A percentile compares a stretch with the other conserved stretches of the same genome.
These are phyloP conservation scores for Penicillium sumatraense DNA, from an alignment of 2,329 filamentous ascomycete species.

Conservation along the genomic window DNA sequence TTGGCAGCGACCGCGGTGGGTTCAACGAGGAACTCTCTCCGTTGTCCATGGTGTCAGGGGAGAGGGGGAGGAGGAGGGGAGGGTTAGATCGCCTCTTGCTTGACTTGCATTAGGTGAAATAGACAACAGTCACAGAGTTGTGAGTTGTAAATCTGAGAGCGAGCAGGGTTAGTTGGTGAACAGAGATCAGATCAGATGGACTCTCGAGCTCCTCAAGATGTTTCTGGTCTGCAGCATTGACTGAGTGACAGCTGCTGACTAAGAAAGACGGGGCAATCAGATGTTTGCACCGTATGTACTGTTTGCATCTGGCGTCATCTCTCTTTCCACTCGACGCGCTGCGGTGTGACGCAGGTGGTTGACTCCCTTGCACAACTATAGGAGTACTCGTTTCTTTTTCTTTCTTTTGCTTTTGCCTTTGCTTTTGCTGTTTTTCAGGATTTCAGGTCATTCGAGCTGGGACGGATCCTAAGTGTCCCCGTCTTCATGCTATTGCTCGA, in stretches of 20 bases:
- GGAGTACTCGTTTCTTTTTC: not conserved
- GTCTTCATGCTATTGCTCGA: constrained; percentile 4
- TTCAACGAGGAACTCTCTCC: constrained; percentile 42
- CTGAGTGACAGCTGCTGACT: constrained; percentile 2
- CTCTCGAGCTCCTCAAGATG: not conserved
- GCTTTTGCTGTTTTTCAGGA: too few relatives aligned
- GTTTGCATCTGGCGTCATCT: not conserved
- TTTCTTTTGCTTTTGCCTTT: constrained; percentile 4
- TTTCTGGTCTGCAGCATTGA: not conserved
- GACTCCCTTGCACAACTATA: constrained; percentile 16
- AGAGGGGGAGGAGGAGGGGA: not conserved
- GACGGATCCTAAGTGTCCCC: not conserved
- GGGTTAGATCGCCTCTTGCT: not conserved
- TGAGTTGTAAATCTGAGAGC: not conserved
- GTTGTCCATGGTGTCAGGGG: constrained; percentile 38
- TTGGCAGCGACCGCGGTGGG: constrained; percentile 36
- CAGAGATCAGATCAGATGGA: not conserved
- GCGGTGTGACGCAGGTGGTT: constrained; percentile 37
- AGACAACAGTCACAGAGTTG: not conserved
- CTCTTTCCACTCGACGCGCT: constrained; percentile 14
- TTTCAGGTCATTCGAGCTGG: not conserved
- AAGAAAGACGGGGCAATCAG: not conserved
- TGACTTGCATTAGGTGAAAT: not conserved
- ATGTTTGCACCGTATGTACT: not conserved
- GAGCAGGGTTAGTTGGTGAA: too few relatives aligned